Percentiles rank a stretch among this genome's conserved stretches.
Conservation (phyloP, 1,284 basidiomycete genomes). For the Puccinia novopanici region DNA sequence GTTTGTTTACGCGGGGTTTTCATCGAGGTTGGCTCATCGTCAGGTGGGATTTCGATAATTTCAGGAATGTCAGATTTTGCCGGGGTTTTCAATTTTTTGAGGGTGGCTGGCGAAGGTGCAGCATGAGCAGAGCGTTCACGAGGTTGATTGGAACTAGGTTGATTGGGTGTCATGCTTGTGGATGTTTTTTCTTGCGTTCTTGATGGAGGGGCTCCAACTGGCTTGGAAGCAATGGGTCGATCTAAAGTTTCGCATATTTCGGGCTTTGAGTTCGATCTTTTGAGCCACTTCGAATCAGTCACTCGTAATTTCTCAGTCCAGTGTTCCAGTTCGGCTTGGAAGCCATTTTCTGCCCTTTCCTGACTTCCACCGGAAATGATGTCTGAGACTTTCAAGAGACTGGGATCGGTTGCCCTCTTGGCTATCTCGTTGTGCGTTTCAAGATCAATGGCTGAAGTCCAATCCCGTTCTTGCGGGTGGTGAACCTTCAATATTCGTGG, state of each 20-base stretch:
- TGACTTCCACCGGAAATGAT: neutral
- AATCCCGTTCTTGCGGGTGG: conserved; percentile 28
- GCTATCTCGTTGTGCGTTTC: conserved; percentile 27
- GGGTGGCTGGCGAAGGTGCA: neutral
- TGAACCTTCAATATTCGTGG: conserved; percentile 63
- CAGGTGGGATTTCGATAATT: neutral
- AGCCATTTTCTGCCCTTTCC: neutral
- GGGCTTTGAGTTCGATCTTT: neutral
- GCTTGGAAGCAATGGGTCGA: neutral
- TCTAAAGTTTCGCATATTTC: neutral
- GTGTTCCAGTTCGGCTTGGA: conserved; percentile 29
- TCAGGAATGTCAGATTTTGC: neutral
- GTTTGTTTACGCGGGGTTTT: neutral
- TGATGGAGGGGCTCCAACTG: neutral
- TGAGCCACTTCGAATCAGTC: conserved; percentile 3
- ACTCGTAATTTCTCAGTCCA: conserved; percentile 16
- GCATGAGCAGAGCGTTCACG: neutral
- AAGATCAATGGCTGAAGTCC: conserved; percentile 39
- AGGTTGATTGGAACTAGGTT: too few species aligned
- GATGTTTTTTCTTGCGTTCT: neutral
- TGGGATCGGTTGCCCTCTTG: conserved; percentile 30
- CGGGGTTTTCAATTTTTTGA: neutral
- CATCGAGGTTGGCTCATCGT: neutral
- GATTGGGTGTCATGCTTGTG: neutral
- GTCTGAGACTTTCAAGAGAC: neutral